Base-by-base conservation (phyloP, 179 eudicot genomes). In the Patellifolia procumbens region DNA sequence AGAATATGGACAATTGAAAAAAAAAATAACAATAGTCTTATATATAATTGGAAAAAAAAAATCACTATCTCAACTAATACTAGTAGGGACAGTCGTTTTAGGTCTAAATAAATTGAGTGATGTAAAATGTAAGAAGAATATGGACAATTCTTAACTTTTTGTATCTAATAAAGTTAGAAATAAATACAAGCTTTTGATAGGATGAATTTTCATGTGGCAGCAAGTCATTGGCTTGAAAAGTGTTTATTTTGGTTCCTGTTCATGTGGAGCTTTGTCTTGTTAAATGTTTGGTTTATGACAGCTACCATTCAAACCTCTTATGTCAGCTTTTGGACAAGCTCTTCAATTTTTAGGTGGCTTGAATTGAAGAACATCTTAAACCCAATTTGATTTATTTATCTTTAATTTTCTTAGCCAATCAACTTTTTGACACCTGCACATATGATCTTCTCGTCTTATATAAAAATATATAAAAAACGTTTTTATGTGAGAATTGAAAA, bases 81-180 rank as follows among this genome's bases (percentile, higher is more conserved):
- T 29, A 31, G 37, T 19, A 22, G 16, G 29, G 13, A 43, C n/a
- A 8, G 19, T 24, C 2, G 6, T 49, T 7, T 20, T 45, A 56
- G 24, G 65, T 56, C 24, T 56, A 32, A 39, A 32, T 1, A 19
- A 16, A 68, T 46, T 75, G 52, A 32, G 76, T 64, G 80, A 72
- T 64, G 59, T 19, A 46, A 24, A 76, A 48, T 26, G 32, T 13
- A 59, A 9, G 3, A 72, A 65, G 70, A 68, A 81, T 66, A 59
- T 28, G 75, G 78, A 77, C 84, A 81, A 81, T 39, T 67, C 70
- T 58, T 53, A 58, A 77, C 81, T 81, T 81, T 81, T 61, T 52
- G 76, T 11, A 0, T 71, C 24, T 35, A 24, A 26, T 24, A 49
- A 69, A 69, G 39, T 29, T 51, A 70, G 49, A 70, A 70, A n/a